These are phyloP conservation scores for Dipodascopsis uninucleata DNA, from an alignment of 805 yeast genomes.

Conservation along the genomic window DNA sequence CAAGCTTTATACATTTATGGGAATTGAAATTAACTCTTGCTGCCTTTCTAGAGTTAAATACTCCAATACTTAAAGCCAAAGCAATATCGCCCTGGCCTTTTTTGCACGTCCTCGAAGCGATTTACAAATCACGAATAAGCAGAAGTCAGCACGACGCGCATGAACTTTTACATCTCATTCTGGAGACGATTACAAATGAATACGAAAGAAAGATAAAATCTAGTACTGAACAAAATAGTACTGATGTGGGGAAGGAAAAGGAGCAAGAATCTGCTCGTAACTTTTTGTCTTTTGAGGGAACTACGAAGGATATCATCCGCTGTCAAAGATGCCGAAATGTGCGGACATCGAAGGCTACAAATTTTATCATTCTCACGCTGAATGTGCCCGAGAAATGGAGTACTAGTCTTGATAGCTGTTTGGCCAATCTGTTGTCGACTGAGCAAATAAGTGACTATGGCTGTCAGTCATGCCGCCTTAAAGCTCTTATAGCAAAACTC, in stretches of 20 bases:
- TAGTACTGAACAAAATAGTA: constrained; percentile 4
- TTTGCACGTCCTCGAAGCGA: constrained; percentile 64
- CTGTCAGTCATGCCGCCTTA: constrained; percentile 66
- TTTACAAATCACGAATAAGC: constrained; percentile 70
- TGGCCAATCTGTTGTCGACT: constrained; percentile 58
- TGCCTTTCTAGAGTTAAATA: constrained; percentile 48
- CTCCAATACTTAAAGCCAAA: constrained; percentile 51
- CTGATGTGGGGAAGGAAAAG: constrained; percentile 16
- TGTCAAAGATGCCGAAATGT: constrained; percentile 65
- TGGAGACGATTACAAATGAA: constrained; percentile 76
- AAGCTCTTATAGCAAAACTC: constrained; percentile 8
- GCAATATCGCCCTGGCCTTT: constrained; percentile 76
- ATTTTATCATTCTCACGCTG: constrained; percentile 68
- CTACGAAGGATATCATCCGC: constrained; percentile 58
- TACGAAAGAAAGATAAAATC: constrained; percentile 35
- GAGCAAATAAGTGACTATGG: constrained; percentile 70
- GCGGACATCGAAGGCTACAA: constrained; percentile 55
- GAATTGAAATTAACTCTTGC: neutral
- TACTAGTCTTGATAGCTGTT: constrained; percentile 50
- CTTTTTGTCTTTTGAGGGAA: constrained; percentile 68
- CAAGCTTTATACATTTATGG: neutral
- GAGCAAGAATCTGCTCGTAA: constrained; percentile 2
- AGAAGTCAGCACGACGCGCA: constrained; percentile 92
- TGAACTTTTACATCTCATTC: constrained; percentile 74
- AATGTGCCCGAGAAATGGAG: constrained; percentile 59